These are phyloP conservation scores for Russula abietina DNA, from an alignment of 768 basidiomycete species.

Conservation along the genomic window DNA sequence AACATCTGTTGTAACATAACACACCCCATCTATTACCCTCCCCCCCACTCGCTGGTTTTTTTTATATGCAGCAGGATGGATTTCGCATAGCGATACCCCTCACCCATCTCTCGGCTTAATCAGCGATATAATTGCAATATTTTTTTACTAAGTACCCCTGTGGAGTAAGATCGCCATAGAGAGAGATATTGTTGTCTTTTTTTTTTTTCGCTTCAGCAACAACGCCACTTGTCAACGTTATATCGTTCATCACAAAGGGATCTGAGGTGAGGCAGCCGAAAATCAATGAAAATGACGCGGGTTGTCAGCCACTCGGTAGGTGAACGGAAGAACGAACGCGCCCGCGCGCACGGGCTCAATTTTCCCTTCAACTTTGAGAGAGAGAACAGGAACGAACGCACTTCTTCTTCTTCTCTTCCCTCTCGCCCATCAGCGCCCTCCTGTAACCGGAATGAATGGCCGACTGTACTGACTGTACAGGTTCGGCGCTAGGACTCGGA, in stretches of 20 bases:
- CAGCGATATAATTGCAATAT: slow-evolving; percentile 19
- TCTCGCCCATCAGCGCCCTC: neutral
- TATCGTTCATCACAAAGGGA: neutral
- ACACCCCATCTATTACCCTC: neutral
- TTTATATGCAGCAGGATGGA: slow-evolving; percentile 14
- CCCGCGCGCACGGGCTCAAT: neutral
- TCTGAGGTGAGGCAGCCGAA: neutral
- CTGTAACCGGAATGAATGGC: neutral
- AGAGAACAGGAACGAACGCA: neutral
- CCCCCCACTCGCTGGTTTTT: neutral
- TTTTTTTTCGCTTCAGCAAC: neutral
- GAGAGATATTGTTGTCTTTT: neutral
- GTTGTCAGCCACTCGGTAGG: neutral
- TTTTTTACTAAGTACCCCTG: neutral
- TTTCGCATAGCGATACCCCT: slow-evolving; percentile 20
- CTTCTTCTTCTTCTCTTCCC: too few relatives aligned
- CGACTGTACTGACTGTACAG: neutral
- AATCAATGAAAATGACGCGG: neutral
- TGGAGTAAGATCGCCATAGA: neutral
- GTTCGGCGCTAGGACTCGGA: neutral
- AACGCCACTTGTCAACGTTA: neutral
- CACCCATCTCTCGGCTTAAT: neutral
- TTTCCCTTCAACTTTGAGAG: too few relatives aligned
- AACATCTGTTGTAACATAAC: slow-evolving; percentile 14
- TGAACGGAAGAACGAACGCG: neutral